Conservation (phyloP, 106 monocot genomes). For the Apostasia shenzhenica region DNA sequence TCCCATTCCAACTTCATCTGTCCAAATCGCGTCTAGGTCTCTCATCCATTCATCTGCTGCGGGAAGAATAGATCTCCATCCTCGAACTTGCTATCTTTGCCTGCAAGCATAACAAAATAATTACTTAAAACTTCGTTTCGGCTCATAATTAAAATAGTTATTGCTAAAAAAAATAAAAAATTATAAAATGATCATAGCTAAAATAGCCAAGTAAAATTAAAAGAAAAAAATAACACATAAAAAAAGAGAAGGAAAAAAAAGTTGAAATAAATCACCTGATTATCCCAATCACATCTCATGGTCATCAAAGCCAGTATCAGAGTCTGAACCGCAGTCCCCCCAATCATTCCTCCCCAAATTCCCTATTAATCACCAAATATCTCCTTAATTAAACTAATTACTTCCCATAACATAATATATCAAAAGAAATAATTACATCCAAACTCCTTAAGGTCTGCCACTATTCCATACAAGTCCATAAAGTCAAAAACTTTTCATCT, state of each 20-base stretch:
- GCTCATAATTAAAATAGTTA: neutral
- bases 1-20: neutral
- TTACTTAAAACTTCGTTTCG: no score
- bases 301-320: constrained; percentile 53
- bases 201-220: neutral
- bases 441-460: neutral
- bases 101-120: constrained; percentile 9
- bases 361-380: constrained; percentile 26
- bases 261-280: constrained; percentile 32
- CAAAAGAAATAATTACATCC: neutral
- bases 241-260: neutral
- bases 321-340: constrained; percentile 76
- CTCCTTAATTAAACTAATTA: no score
- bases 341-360: constrained; percentile 84
- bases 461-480: no score
- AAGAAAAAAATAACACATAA: neutral
- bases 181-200: no score
- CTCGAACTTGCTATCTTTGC: constrained; percentile 30
- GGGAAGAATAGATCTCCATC: constrained; percentile 14
- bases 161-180: neutral
- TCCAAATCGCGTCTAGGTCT: neutral
- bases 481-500: no score
- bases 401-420: neutral
- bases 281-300: constrained; percentile 64
- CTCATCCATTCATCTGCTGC: neutral